A percentile compares a stretch with the other conserved stretches of the same genome.
Evolutionary conservation across 2,329 filamentous ascomycete genomes (phyloP).

Genomic region (Fusarium nurragi): DNA sequence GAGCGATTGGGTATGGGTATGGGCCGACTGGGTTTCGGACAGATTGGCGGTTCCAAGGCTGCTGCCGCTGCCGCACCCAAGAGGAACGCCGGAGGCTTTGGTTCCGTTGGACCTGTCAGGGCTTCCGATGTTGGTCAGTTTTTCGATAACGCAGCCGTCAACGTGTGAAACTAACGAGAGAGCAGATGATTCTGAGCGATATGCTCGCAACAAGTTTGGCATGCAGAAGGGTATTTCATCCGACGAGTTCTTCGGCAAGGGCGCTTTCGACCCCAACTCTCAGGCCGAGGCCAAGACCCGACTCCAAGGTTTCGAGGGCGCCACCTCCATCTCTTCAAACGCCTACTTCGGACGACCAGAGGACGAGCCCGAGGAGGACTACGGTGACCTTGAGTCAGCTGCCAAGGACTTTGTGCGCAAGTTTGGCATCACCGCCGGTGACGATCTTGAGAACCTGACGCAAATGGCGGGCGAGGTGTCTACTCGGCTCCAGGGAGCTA

Average conservation of each 20-base stretch:
- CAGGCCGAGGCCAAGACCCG: constrained; percentile 88
- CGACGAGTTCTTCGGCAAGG: constrained; percentile 97
- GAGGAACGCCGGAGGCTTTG: constrained; percentile 86
- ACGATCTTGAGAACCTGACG: constrained; percentile 92
- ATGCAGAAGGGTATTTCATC: constrained; percentile 95
- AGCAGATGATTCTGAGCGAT: constrained; percentile 79
- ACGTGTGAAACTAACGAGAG: constrained; percentile 10
- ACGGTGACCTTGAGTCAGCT: constrained; percentile 90
- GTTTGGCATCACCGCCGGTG: constrained; percentile 94
- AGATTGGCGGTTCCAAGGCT: constrained; percentile 74
- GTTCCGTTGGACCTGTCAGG: constrained; percentile 81
- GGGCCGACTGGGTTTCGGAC: constrained; percentile 85
- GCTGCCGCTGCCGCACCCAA: constrained; percentile 64
- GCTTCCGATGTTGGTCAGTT: constrained; percentile 71
- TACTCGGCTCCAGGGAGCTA: constrained; percentile 80
- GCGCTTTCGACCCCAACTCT: constrained; percentile 80
- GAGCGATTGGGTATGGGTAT: constrained; percentile 93
- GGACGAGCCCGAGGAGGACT: constrained; percentile 80
- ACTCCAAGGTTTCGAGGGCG: constrained; percentile 92
- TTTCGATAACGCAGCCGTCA: background rate
- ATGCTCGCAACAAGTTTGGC: constrained; percentile 89
- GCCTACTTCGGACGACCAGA: constrained; percentile 97
- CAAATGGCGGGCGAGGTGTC: constrained; percentile 87
- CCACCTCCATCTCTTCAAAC: constrained; percentile 91
- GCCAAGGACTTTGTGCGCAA: constrained; percentile 96